A percentile compares a stretch with the other conserved stretches of the same genome.
Evolutionary conservation across 352 stramenopile genomes (phyloP).

Genomic region (Pilasporangium apinafurcum): DNA sequence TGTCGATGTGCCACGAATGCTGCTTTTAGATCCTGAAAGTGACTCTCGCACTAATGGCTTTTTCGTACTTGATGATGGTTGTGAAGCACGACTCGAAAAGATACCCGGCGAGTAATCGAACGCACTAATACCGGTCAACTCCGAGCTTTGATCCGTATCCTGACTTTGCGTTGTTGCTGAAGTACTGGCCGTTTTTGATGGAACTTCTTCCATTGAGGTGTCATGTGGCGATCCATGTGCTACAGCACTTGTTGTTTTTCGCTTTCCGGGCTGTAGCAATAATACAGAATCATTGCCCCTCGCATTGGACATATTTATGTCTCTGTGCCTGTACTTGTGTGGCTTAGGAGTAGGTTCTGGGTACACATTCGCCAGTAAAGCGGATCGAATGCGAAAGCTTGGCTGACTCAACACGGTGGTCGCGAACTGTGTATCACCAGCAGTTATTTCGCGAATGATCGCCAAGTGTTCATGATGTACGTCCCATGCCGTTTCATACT

Average conservation of each 20-base stretch:
- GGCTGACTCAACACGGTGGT: conserved; percentile 45
- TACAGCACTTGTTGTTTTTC: conserved; percentile 6
- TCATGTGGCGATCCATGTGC: neutral
- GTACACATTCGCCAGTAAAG: conserved; percentile 66
- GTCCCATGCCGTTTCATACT: conserved; percentile 65
- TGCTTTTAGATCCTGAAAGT: neutral
- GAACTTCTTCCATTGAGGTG: conserved; percentile 7
- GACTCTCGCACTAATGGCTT: conserved; percentile 17
- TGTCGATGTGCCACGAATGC: conserved; percentile 6
- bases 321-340: conserved; percentile 20
- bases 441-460: conserved; percentile 55
- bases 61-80: conserved; percentile 22
- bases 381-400: conserved; percentile 55
- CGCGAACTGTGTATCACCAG: conserved; percentile 57
- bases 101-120: conserved; percentile 58
- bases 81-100: conserved; percentile 47
- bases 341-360: conserved; percentile 34
- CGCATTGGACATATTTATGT: conserved; percentile 24
- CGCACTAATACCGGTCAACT: neutral
- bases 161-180: conserved; percentile 13
- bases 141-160: conserved; percentile 14
- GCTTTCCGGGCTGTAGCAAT: no score
- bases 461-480: conserved; percentile 73
- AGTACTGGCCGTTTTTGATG: conserved; percentile 2
- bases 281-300: conserved; percentile 13